These are phyloP conservation scores for Persicaria tinctoria DNA, from an alignment of 148 eudicot genomes.

Conservation along the genomic window DNA sequence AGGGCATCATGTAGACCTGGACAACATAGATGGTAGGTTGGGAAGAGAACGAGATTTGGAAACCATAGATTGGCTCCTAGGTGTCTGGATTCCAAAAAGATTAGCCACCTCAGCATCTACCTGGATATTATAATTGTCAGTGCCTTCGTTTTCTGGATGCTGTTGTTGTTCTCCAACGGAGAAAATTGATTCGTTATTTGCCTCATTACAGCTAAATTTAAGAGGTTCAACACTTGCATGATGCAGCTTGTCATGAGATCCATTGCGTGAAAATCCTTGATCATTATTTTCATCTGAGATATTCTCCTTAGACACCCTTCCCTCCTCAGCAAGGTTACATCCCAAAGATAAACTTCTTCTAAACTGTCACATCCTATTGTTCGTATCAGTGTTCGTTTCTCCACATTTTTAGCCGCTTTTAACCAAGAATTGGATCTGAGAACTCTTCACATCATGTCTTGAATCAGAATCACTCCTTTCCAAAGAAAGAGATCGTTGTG, in stretches of 20 bases:
- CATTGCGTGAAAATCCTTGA: constrained; percentile 34
- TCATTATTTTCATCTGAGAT: constrained; percentile 42
- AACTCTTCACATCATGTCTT: constrained; percentile 17
- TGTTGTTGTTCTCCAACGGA: constrained; percentile 30
- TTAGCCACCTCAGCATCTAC: constrained; percentile 22
- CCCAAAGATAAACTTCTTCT: constrained; percentile 69
- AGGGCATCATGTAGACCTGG: constrained; percentile 19
- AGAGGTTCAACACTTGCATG: constrained; percentile 30
- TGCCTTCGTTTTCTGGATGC: constrained; percentile 28
- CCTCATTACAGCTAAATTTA: constrained; percentile 26
- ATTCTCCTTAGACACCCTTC: constrained; percentile 27
- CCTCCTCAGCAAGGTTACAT: constrained; percentile 46
- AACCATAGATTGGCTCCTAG: constrained; percentile 24
- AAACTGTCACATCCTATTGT: constrained; percentile 25
- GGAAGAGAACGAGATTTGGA: constrained; percentile 62
- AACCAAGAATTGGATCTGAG: constrained; percentile 21
- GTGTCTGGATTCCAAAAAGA: constrained; percentile 24
- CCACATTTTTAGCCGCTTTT: constrained; percentile 49
- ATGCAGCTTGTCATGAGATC: constrained; percentile 25
- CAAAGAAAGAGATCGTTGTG: constrained; percentile 15
- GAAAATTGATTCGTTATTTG: constrained; percentile 32
- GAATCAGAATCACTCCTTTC: constrained; percentile 20
- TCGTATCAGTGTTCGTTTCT: constrained; percentile 35
- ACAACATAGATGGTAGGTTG: constrained; percentile 24
- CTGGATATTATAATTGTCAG: constrained; percentile 19